Conservation (phyloP, 352 stramenopile genomes). For the Globisporangium nodosum region DNA sequence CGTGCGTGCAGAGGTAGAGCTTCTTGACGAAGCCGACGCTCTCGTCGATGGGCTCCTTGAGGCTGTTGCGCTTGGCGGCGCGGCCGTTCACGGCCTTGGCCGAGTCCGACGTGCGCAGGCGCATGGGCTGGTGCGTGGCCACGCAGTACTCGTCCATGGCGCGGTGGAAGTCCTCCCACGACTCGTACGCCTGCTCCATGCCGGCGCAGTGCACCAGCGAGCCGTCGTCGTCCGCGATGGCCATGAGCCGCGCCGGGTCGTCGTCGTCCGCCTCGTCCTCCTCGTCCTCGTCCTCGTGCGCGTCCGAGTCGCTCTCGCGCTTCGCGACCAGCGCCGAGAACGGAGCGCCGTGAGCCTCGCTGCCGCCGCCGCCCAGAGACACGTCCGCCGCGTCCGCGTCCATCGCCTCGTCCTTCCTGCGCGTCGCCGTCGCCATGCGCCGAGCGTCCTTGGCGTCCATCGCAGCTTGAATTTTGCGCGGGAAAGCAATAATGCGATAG, state of each 20-base stretch:
- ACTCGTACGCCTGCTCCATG: slow-evolving; percentile 76
- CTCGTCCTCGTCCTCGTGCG: slow-evolving; percentile 49
- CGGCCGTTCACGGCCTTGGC: slow-evolving; percentile 73
- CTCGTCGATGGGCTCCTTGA: slow-evolving; percentile 84
- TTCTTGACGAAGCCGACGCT: slow-evolving; percentile 84
- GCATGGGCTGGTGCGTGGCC: slow-evolving; percentile 73
- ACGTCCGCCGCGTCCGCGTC: no score
- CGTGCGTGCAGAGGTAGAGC: slow-evolving; percentile 78
- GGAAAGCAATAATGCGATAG: no score
- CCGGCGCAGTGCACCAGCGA: slow-evolving; percentile 62
- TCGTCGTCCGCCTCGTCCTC: slow-evolving; percentile 39
- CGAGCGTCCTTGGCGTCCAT: neutral
- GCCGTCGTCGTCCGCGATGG: slow-evolving; percentile 50
- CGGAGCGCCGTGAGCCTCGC: slow-evolving; percentile 14
- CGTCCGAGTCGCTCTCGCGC: slow-evolving; percentile 45
- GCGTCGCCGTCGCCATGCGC: no score
- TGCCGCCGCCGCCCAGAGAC: no score
- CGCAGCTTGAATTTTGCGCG: no score
- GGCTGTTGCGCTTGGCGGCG: slow-evolving; percentile 75
- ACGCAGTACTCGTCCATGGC: slow-evolving; percentile 78
- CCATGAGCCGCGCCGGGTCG: slow-evolving; percentile 30
- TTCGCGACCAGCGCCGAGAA: slow-evolving; percentile 58
- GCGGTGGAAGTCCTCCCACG: slow-evolving; percentile 78
- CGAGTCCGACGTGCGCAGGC: slow-evolving; percentile 74
- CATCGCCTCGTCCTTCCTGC: neutral